phyloP scores from a whole-genome alignment of 2,329 filamentous ascomycete species.

The Ustulina deusta region DNA sequence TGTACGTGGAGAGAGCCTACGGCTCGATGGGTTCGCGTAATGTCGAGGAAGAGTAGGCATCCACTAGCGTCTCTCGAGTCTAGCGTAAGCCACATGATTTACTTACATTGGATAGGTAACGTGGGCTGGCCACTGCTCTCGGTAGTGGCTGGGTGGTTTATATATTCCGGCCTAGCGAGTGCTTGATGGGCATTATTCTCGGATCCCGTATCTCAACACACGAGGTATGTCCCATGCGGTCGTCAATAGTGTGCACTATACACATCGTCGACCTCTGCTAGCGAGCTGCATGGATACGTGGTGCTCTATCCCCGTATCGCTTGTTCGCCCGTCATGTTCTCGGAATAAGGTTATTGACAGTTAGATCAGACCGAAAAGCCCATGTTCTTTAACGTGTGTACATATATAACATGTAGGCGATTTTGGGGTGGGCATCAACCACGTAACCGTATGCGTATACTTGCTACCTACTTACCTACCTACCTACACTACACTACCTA shows the following conservation, averaged over 20 bases:
- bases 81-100: conserved; percentile 15
- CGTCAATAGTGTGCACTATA: conserved; percentile 20
- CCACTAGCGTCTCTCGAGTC: too few species aligned
- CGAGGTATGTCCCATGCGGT: conserved; percentile 18
- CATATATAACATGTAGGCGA: too few species aligned
- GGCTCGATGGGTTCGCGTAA: neutral
- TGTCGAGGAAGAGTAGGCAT: too few species aligned
- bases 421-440: neutral
- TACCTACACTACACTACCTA: neutral
- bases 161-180: conserved; percentile 5
- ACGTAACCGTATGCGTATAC: too few species aligned
- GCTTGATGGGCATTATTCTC: conserved; percentile 10
- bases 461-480: too few species aligned
- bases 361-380: neutral
- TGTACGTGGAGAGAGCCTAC: conserved; percentile 7
- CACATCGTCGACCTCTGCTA: neutral
- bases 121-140: conserved; percentile 6
- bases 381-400: neutral
- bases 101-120: neutral
- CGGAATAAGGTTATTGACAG: conserved; percentile 2
- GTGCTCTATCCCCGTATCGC: conserved; percentile 36
- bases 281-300: conserved; percentile 40
- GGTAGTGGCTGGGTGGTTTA: conserved; percentile 4
- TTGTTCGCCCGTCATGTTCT: conserved; percentile 23
- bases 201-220: neutral